Percentiles rank a stretch among this genome's conserved stretches.
These are phyloP conservation scores for Medicago lupulina DNA, from an alignment of 306 rosid species.

Conservation along the genomic window DNA sequence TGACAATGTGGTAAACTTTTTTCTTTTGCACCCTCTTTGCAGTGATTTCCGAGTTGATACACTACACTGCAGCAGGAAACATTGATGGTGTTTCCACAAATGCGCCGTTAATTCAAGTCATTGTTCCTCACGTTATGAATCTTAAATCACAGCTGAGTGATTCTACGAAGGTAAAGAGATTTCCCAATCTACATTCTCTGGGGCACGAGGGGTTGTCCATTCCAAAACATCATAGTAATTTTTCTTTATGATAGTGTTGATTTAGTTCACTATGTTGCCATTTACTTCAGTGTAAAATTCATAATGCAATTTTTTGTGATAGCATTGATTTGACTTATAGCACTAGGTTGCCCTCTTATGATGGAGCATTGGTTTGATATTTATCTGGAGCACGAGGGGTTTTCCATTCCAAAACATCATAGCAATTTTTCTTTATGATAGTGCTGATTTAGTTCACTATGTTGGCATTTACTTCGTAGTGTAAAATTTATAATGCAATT, in stretches of 20 bases:
- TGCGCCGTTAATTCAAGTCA: slow-evolving; percentile 91
- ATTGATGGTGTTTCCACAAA: slow-evolving; percentile 75
- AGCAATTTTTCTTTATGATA: no score
- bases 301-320: neutral
- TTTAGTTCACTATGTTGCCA: neutral
- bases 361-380: slow-evolving; percentile 14
- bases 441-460: no score
- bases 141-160: slow-evolving; percentile 92
- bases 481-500: slow-evolving; percentile 1
- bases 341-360: neutral
- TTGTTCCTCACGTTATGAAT: slow-evolving; percentile 95
- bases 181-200: slow-evolving; percentile 28
- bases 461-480: no score
- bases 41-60: slow-evolving; percentile 98
- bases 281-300: slow-evolving; percentile 27
- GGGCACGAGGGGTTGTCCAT: slow-evolving; percentile 13
- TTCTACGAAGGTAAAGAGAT: slow-evolving; percentile 78
- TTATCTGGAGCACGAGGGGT: no score
- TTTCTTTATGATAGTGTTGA: neutral
- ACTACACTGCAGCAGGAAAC: slow-evolving; percentile 78
- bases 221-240: no score
- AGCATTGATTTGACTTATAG: slow-evolving; percentile 28
- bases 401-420: no score
- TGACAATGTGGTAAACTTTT: slow-evolving; percentile 14
- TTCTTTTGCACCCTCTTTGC: slow-evolving; percentile 46